Percentiles rank a stretch among this genome's conserved stretches.
These are phyloP conservation scores for Proliferodiscus dingleyae DNA, from an alignment of 2,329 filamentous ascomycete genomes.

Conservation along the genomic window DNA sequence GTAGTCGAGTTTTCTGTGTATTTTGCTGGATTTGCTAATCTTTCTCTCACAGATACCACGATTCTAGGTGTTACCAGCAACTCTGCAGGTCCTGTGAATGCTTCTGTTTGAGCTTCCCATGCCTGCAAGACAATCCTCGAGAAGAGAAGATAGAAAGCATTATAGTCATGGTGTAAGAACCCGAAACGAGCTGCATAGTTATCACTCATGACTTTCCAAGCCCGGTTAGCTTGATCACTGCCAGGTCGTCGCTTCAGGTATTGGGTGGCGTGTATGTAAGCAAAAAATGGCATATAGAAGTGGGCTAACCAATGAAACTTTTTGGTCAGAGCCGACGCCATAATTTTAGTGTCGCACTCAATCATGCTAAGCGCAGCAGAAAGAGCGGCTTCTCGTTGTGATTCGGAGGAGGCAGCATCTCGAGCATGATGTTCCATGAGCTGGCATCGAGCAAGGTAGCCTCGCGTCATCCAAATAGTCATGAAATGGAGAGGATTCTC, in stretches of 20 bases:
- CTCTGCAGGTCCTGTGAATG: slow-evolving; percentile 14
- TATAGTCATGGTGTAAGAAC: slow-evolving; percentile 9
- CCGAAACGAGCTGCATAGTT: slow-evolving; percentile 24
- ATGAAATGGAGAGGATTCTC: slow-evolving; percentile 35
- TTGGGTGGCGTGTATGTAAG: slow-evolving; percentile 32
- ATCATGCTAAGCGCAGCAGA: slow-evolving; percentile 21
- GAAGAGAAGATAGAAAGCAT: slow-evolving; percentile 20
- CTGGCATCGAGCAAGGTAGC: slow-evolving; percentile 24
- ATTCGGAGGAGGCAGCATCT: slow-evolving; percentile 20
- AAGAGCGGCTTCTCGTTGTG: slow-evolving; percentile 31
- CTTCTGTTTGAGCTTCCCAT: slow-evolving; percentile 24
- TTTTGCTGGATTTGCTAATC: slow-evolving; percentile 8
- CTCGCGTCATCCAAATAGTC: slow-evolving; percentile 26
- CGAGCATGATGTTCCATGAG: slow-evolving; percentile 27
- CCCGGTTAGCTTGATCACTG: slow-evolving; percentile 23
- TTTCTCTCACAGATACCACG: slow-evolving; percentile 21
- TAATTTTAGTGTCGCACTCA: slow-evolving; percentile 33
- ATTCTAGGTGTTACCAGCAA: slow-evolving; percentile 17
- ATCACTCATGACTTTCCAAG: slow-evolving; percentile 27
- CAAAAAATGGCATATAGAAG: slow-evolving; percentile 31
- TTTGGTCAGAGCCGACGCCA: slow-evolving; percentile 25
- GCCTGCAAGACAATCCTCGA: slow-evolving; percentile 23
- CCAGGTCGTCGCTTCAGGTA: slow-evolving; percentile 25
- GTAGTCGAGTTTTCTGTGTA: slow-evolving; percentile 1
- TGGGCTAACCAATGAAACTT: slow-evolving; percentile 30